Evolutionary conservation across 306 rosid genomes (phyloP).

Genomic region (Arachis stenosperma): DNA sequence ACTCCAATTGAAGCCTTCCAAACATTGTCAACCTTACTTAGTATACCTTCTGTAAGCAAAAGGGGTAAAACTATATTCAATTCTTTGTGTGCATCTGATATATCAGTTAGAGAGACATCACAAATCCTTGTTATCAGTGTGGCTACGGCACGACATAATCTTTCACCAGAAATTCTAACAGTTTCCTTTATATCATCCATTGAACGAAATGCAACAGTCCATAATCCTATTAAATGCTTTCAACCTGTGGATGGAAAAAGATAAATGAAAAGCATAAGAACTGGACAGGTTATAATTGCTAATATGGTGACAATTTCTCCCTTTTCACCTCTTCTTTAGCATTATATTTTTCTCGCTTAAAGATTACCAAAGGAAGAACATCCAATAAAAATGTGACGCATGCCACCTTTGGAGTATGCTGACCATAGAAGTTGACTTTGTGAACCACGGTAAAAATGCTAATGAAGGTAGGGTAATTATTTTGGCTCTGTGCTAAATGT

Average conservation of each 20-base stretch:
- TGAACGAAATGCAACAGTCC: conserved; percentile 88
- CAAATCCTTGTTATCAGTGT: conserved; percentile 85
- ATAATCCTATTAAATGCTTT: conserved; percentile 75
- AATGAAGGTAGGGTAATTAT: too few relatives aligned
- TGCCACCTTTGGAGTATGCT: too few relatives aligned
- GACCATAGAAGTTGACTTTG: too few relatives aligned
- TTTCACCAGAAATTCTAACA: conserved; percentile 90
- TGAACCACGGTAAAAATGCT: too few relatives aligned
- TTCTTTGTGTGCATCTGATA: conserved; percentile 75
- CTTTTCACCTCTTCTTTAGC: conserved; percentile 10
- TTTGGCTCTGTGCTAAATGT: too few relatives aligned
- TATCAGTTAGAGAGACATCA: conserved; percentile 81
- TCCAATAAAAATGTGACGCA: too few relatives aligned
- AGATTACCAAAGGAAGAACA: background rate
- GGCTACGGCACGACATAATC: conserved; percentile 70
- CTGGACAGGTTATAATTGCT: conserved; percentile 8
- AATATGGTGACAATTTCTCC: conserved; percentile 15
- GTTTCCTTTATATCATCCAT: conserved; percentile 99
- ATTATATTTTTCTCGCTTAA: background rate
- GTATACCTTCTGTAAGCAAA: conserved; percentile 87
- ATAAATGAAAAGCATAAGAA: conserved; percentile 31
- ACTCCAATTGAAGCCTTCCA: conserved; percentile 85
- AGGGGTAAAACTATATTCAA: conserved; percentile 89
- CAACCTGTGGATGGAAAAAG: conserved; percentile 56
- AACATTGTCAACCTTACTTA: conserved; percentile 90